Conservation (phyloP, 371 early-diverging fungal genomes). For the Circinella umbellata region DNA sequence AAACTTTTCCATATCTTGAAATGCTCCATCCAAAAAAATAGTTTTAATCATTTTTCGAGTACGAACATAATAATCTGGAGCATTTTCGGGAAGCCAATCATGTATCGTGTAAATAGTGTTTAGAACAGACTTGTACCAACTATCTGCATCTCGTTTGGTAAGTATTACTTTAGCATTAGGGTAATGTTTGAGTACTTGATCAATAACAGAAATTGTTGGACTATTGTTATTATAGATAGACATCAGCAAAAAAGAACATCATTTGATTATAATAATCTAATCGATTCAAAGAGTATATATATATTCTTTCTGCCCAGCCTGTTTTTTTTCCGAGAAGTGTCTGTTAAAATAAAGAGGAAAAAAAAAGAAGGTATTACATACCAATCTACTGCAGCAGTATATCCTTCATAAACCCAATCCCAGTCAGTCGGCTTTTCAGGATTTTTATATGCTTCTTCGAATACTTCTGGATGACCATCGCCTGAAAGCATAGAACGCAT, state of each 20-base stretch:
- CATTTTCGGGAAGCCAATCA: not conserved
- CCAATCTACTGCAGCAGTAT: constrained; percentile 20
- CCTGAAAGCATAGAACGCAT: constrained; percentile 3
- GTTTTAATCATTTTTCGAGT: constrained; percentile 7
- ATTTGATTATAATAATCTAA: not conserved
- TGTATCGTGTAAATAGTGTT: constrained; percentile 31
- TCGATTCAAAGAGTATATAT: no score
- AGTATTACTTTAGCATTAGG: constrained; percentile 45
- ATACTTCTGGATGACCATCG: not conserved
- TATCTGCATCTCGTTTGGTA: constrained; percentile 36
- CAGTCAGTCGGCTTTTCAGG: constrained; percentile 18
- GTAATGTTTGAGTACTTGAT: constrained; percentile 26
- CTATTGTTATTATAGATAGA: not conserved
- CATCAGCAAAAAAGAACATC: not conserved
- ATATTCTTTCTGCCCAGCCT: not conserved
- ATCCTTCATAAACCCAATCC: constrained; percentile 14
- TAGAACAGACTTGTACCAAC: constrained; percentile 40
- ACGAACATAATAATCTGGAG: not conserved
- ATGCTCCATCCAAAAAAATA: constrained; percentile 23
- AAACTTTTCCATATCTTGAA: constrained; percentile 17
- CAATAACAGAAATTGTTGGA: constrained; percentile 28
- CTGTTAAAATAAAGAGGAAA: not conserved
- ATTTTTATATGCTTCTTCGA: constrained; percentile 8
- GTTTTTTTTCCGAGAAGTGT: no score
- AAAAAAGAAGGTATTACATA: not conserved